Conservation (phyloP, 2,329 filamentous ascomycete species). For the Claviceps digitariae region DNA sequence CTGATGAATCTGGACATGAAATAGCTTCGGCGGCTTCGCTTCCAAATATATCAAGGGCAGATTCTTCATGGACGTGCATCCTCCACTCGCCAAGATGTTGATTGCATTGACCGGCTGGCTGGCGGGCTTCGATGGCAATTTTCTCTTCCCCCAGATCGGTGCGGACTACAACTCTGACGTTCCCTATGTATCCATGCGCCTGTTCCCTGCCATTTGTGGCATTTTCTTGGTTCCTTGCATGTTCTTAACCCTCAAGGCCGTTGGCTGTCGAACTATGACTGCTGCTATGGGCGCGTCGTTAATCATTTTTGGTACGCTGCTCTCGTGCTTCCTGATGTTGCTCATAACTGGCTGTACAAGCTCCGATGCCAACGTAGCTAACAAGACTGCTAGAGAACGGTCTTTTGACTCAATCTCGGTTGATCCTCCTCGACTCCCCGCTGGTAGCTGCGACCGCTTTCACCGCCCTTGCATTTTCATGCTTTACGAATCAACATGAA, state of each 20-base stretch:
- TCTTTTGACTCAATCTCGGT: conserved; percentile 81
- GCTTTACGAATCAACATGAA: conserved; percentile 95
- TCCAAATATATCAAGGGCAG: conserved; percentile 98
- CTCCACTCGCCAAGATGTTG: conserved; percentile 88
- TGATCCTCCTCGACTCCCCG: conserved; percentile 93
- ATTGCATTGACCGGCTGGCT: conserved; percentile 91
- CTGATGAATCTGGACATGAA: not conserved
- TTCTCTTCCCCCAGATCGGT: conserved; percentile 99
- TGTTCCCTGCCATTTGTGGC: conserved; percentile 82
- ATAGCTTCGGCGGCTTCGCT: conserved; percentile 91
- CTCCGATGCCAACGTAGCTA: conserved; percentile 10
- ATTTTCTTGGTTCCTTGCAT: conserved; percentile 81
- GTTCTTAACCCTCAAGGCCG: conserved; percentile 86
- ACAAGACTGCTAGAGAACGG: conserved; percentile 60
- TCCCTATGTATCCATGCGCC: conserved; percentile 93
- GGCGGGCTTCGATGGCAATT: conserved; percentile 86
- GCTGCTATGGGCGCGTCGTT: conserved; percentile 71
- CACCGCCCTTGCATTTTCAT: conserved; percentile 78
- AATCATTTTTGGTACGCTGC: conserved; percentile 71
- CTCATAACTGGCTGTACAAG: not conserved
- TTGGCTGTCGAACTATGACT: conserved; percentile 76
- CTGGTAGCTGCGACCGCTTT: conserved; percentile 87
- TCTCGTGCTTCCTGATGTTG: conserved; percentile 1
- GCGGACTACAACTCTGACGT: conserved; percentile 96
- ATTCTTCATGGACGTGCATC: conserved; percentile 99